Evolutionary conservation across 164 flowering plant genomes (phyloP).

Genomic region (Euptelea pleiosperma): DNA sequence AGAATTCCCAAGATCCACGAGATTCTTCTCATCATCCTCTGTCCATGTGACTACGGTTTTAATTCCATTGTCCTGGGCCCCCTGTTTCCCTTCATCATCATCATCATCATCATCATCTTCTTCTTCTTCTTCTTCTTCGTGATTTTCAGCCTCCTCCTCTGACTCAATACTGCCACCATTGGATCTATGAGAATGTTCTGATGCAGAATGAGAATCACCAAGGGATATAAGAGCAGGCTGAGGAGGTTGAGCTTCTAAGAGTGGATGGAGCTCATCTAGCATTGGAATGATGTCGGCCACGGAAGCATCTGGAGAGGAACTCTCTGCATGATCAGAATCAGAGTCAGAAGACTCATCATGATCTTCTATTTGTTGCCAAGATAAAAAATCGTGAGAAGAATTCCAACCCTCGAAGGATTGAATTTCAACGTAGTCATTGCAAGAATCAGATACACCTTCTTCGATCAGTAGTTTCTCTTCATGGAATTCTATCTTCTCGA

Average conservation of each 20-base stretch:
- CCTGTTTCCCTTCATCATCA: conserved; percentile 35
- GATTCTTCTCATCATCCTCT: conserved; percentile 76
- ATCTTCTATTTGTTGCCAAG: conserved; percentile 34
- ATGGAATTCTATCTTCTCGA: neutral
- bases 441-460: neutral
- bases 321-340: conserved; percentile 56
- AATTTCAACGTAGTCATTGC: neutral
- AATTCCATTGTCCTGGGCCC: conserved; percentile 42
- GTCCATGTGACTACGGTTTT: conserved; percentile 73
- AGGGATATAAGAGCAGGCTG: conserved; percentile 31
- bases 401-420: neutral
- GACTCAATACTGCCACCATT: conserved; percentile 34
- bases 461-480: neutral
- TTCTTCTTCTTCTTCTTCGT: conserved; percentile 36
- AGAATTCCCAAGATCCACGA: conserved; percentile 62
- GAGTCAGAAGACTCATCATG: conserved; percentile 34
- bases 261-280: conserved; percentile 88
- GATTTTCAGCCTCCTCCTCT: conserved; percentile 37
- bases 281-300: conserved; percentile 79
- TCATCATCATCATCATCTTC: conserved; percentile 38
- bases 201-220: conserved; percentile 38
- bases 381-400: conserved; percentile 11
- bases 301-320: conserved; percentile 83
- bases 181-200: conserved; percentile 33
- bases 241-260: conserved; percentile 53